Evolutionary conservation across 192 early-diverging fungal species (phyloP), one percentile per base, ranked within the genome.

Genomic region (Coemansia javaensis): DNA sequence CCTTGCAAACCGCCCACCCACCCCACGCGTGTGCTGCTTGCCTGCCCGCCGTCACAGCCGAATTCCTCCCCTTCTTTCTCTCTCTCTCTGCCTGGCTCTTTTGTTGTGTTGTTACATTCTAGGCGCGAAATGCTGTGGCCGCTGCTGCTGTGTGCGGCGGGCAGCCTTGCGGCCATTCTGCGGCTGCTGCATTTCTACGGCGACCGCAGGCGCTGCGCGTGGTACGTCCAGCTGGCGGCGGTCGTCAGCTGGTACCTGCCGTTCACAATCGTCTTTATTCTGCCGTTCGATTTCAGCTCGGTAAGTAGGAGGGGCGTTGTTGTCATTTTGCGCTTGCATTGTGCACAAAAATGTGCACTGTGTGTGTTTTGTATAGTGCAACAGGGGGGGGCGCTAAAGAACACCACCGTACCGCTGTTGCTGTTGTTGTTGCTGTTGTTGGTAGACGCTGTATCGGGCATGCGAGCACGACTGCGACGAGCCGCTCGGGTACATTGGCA

Each of bases 261-360:
- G 8, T 91, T 97, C 73, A 83, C 89, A 53, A 90, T 95, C 46
- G 80, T 93, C 11, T 67, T 97, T 22, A 82, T 97, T 17, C 75
- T 97, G 32, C 91, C 93, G 2, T 75, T 97, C 32, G 94, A 94
- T 68, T 78, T 95, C 20, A 82, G 87, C 35, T 90, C 87, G 50
- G 70, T 74, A 71, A 63, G 50, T 59, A n/a, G n/a, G n/a, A n/a
- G n/a, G n/a, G n/a, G n/a, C n/a, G n/a, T n/a, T n/a, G n/a, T n/a
- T n/a, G n/a, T n/a, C n/a, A n/a, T n/a, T n/a, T n/a, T n/a, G n/a
- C n/a, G n/a, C n/a, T n/a, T n/a, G n/a, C n/a, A n/a, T 24, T 44
- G 23, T 44, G 43, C 25, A 31, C 17, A 44, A 30, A 25, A 44
- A 24, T 44, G 27, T 31, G 43, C 24, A 44, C 27, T 44, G n/a